A percentile compares a stretch with the other conserved stretches of the same genome.
Evolutionary conservation across 257 asterid species (phyloP).

Genomic region (Solanum sejunctum): DNA sequence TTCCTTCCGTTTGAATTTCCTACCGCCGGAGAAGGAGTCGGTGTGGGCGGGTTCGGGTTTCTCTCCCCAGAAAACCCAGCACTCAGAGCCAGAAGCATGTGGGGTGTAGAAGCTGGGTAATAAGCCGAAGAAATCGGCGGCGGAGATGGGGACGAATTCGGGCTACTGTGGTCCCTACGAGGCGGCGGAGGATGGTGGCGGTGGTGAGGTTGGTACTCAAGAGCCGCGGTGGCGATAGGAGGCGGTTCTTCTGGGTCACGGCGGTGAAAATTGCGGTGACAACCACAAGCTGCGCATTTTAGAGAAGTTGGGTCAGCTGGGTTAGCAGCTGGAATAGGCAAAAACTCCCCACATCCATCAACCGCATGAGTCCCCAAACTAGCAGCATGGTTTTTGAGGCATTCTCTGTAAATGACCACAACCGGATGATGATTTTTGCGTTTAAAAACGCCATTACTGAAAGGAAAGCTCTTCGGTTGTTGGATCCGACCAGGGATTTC

Average conservation of each 20-base stretch:
- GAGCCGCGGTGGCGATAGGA: slow-evolving; percentile 32
- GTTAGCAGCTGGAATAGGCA: slow-evolving; percentile 62
- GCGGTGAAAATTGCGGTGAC: slow-evolving; percentile 98
- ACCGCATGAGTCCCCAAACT: slow-evolving; percentile 78
- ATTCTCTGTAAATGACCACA: slow-evolving; percentile 68
- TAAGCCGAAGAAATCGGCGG: slow-evolving; percentile 93
- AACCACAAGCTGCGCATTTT: slow-evolving; percentile 97
- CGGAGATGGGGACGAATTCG: slow-evolving; percentile 63
- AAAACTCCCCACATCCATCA: slow-evolving; percentile 96
- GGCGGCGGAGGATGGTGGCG: slow-evolving; percentile 80
- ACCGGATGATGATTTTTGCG: slow-evolving; percentile 57
- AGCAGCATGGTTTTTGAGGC: slow-evolving; percentile 93
- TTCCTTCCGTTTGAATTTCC: slow-evolving; percentile 28
- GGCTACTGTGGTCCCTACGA: slow-evolving; percentile 30
- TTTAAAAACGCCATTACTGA: slow-evolving; percentile 76
- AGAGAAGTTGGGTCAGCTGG: slow-evolving; percentile 86
- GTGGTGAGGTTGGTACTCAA: slow-evolving; percentile 86
- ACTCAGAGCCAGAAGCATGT: slow-evolving; percentile 67
- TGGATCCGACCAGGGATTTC: slow-evolving; percentile 68
- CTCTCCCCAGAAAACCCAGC: slow-evolving; percentile 31
- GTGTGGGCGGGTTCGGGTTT: slow-evolving; percentile 12
- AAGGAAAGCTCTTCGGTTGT: slow-evolving; percentile 22
- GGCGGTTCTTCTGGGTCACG: slow-evolving; percentile 72
- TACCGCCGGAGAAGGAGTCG: background rate
- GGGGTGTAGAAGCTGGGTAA: slow-evolving; percentile 81